These are phyloP conservation scores for Diutina sp. DNA, from an alignment of 1,139 yeast species.

Conservation along the genomic window DNA sequence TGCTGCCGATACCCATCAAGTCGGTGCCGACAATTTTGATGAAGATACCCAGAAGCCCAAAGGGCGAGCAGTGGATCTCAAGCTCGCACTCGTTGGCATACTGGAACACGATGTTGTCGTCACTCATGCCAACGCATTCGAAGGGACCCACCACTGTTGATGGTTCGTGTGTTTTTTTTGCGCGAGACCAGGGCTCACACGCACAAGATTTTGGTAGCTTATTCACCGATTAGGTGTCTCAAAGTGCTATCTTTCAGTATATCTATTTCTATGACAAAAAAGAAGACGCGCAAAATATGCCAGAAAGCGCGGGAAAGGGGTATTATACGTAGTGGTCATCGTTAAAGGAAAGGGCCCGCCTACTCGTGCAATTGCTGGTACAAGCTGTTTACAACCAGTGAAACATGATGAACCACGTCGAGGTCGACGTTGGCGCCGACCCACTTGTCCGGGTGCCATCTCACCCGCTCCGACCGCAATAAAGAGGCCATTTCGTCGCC, in stretches of 20 bases:
- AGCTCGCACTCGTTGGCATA: slow-evolving; percentile 41
- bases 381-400: not conserved
- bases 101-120: slow-evolving; percentile 19
- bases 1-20: slow-evolving; percentile 43
- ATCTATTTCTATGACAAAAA: no score
- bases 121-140: not conserved
- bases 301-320: no score
- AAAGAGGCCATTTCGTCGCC: slow-evolving; percentile 10
- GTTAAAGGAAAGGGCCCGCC: not conserved
- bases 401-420: not conserved
- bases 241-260: no score
- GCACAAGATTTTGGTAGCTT: not conserved
- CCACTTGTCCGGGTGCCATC: slow-evolving; percentile 67
- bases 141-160: not conserved
- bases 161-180: not conserved
- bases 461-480: slow-evolving; percentile 36
- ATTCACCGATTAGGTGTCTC: not conserved
- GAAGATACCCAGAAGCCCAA: slow-evolving; percentile 43
- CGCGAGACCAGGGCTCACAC: not conserved
- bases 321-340: no score
- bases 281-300: no score
- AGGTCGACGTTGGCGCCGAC: slow-evolving; percentile 5
- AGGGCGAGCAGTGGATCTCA: slow-evolving; percentile 46
- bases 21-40: slow-evolving; percentile 39
- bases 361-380: not conserved